phyloP scores from a whole-genome alignment of 306 rosid genomes.

The Vachellia collinsii region DNA sequence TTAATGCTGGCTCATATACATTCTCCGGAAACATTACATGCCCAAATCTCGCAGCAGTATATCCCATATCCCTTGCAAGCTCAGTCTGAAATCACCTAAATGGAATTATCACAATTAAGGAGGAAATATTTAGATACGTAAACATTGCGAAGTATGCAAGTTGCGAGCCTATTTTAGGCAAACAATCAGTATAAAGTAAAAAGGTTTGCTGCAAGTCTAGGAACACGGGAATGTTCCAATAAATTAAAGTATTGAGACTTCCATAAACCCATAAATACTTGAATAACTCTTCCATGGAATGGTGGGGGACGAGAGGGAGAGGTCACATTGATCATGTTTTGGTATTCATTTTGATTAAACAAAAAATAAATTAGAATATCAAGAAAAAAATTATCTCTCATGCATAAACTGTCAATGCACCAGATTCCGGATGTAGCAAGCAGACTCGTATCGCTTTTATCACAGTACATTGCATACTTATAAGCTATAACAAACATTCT shows the following conservation, averaged over 20 bases:
- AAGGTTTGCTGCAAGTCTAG: not conserved
- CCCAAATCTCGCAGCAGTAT: slow-evolving; percentile 92
- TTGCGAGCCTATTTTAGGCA: slow-evolving; percentile 19
- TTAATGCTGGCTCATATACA: slow-evolving; percentile 86
- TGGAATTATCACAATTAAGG: slow-evolving; percentile 50
- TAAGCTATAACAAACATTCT: not conserved
- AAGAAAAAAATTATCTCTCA: not conserved
- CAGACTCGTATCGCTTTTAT: not conserved
- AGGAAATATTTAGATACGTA: slow-evolving; percentile 55
- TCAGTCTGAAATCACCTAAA: slow-evolving; percentile 94
- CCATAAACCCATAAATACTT: not conserved
- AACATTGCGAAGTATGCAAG: slow-evolving; percentile 16
- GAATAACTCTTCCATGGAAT: not conserved
- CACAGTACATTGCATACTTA: not conserved
- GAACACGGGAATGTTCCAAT: not conserved
- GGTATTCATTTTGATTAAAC: not conserved
- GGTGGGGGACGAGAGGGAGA: not conserved
- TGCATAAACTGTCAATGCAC: not conserved
- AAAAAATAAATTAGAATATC: not conserved
- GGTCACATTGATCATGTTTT: not conserved
- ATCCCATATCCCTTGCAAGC: slow-evolving; percentile 95
- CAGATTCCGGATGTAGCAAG: slow-evolving; percentile 7
- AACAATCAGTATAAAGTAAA: slow-evolving; percentile 22
- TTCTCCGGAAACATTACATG: slow-evolving; percentile 99
- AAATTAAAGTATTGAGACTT: not conserved